Evolutionary conservation across 2,329 filamentous ascomycete species (phyloP).

Genomic region (Lachnellula willkommii): DNA sequence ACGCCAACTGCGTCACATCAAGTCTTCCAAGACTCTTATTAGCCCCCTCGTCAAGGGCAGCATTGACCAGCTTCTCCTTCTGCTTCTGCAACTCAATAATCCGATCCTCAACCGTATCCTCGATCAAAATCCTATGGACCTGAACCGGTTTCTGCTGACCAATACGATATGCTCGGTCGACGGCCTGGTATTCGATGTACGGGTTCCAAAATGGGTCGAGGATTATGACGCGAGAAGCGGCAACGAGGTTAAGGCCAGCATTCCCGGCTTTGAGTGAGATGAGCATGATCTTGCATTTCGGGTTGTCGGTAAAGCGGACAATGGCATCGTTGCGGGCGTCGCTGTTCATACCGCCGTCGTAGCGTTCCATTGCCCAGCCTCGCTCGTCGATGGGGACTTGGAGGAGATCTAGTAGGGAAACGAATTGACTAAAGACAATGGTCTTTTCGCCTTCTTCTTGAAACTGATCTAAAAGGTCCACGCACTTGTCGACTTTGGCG

Average conservation of each 20-base stretch:
- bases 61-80: conserved; percentile 72
- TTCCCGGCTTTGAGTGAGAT: conserved; percentile 78
- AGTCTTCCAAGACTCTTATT: conserved; percentile 62
- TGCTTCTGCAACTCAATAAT: conserved; percentile 73
- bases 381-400: conserved; percentile 64
- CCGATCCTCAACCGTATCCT: conserved; percentile 79
- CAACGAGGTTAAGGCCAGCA: conserved; percentile 78
- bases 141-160: conserved; percentile 70
- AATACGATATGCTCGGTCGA: conserved; percentile 84
- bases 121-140: conserved; percentile 73
- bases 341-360: conserved; percentile 71
- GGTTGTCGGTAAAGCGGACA: conserved; percentile 56
- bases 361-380: conserved; percentile 52
- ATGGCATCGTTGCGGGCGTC: conserved; percentile 62
- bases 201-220: conserved; percentile 95
- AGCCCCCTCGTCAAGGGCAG: conserved; percentile 72
- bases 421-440: conserved; percentile 79
- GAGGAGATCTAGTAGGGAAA: conserved; percentile 69
- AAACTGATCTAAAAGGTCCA: conserved; percentile 53
- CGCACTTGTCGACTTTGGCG: conserved; percentile 65
- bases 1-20: conserved; percentile 24
- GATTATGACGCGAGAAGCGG: conserved; percentile 80
- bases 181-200: conserved; percentile 85
- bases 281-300: conserved; percentile 62
- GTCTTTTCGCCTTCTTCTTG: conserved; percentile 60